phyloP scores from a whole-genome alignment of 805 yeast genomes.

The Sungouiella blattae region DNA sequence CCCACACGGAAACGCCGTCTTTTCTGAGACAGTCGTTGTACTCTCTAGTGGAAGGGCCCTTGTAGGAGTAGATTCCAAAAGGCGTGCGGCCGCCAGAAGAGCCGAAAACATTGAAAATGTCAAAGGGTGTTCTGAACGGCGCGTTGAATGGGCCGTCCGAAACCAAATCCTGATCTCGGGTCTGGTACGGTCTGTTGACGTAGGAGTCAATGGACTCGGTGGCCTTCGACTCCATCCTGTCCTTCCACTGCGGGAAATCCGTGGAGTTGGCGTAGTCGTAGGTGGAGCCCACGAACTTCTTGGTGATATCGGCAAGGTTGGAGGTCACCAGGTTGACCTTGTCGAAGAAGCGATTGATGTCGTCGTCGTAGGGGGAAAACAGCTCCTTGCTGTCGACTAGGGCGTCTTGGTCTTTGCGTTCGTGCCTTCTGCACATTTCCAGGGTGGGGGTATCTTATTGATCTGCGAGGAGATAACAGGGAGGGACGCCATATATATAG shows the following conservation, averaged over 20 bases:
- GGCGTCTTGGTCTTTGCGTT: neutral
- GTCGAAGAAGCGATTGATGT: constrained; percentile 22
- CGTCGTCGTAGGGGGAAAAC: constrained; percentile 17
- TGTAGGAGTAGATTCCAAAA: constrained; percentile 49
- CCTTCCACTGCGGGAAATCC: constrained; percentile 8
- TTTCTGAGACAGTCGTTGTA: constrained; percentile 61
- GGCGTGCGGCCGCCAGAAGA: constrained; percentile 26
- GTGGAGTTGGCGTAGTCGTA: constrained; percentile 18
- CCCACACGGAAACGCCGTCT: constrained; percentile 80
- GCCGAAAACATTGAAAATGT: constrained; percentile 9
- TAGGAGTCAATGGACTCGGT: constrained; percentile 9
- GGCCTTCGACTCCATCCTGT: neutral
- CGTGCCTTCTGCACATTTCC: neutral
- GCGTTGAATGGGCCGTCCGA: constrained; percentile 4
- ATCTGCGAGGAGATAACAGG: too few species aligned
- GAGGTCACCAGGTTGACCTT: constrained; percentile 24
- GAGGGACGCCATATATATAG: too few species aligned
- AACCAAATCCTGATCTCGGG: constrained; percentile 7
- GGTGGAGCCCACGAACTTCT: constrained; percentile 18
- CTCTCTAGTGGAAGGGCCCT: constrained; percentile 55
- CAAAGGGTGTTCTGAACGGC: constrained; percentile 3
- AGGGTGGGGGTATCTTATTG: too few species aligned
- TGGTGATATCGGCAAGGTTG: constrained; percentile 23
- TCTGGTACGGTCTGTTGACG: constrained; percentile 22
- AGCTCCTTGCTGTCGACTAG: neutral